phyloP scores from a whole-genome alignment of 345 rosid genomes.

The Clausena lansium region DNA sequence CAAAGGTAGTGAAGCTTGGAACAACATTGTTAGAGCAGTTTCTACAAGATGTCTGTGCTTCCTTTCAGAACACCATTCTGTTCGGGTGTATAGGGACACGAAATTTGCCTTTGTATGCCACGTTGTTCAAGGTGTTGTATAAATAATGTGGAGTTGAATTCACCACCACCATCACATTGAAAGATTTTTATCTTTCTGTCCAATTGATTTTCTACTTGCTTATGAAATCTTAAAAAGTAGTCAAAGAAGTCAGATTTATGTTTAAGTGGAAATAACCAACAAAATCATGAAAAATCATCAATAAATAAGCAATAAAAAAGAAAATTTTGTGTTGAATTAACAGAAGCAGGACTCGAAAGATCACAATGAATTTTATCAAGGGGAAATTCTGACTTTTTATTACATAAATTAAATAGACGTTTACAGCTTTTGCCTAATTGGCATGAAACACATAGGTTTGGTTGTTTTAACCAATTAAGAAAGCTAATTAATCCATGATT shows the following conservation, averaged over 20 bases:
- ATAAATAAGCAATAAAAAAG: neutral
- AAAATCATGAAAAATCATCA: neutral
- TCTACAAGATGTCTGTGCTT: neutral
- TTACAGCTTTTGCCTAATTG: slow-evolving; percentile 7
- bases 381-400: neutral
- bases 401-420: neutral
- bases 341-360: neutral
- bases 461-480: neutral
- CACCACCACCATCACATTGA: neutral
- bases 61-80: neutral
- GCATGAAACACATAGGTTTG: neutral
- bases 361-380: neutral
- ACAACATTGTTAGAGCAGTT: neutral
- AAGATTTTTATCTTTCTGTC: neutral
- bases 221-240: neutral
- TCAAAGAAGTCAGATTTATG: neutral
- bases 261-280: neutral
- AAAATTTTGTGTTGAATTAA: neutral
- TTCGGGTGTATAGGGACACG: neutral
- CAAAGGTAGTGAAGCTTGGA: neutral
- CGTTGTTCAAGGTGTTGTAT: neutral
- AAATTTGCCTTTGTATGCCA: neutral
- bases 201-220: neutral
- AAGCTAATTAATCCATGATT: neutral
- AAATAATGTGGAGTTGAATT: neutral